Evolutionary conservation across 2,329 filamentous ascomycete species (phyloP).

Genomic region (Cercospora zeae-maydis): DNA sequence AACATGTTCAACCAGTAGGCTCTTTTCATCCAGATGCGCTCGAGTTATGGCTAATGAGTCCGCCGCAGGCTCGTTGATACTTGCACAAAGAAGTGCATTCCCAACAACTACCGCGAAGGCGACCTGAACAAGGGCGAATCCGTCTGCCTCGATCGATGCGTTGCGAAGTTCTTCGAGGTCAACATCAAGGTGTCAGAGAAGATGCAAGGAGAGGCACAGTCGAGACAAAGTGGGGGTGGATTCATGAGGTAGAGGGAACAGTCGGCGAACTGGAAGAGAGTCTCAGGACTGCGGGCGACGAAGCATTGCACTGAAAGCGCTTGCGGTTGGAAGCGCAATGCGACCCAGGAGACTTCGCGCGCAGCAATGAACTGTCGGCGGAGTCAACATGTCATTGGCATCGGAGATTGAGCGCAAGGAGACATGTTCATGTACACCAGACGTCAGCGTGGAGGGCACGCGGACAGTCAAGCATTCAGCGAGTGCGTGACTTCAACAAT

Average conservation of each 20-base stretch:
- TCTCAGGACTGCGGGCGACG: not conserved
- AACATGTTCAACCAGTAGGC: slow-evolving; percentile 96
- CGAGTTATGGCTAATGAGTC: not conserved
- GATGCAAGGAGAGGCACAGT: slow-evolving; percentile 82
- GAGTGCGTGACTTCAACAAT: not conserved
- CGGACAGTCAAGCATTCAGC: not conserved
- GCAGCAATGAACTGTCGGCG: not conserved
- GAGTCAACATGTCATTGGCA: not conserved
- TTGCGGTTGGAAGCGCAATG: not conserved
- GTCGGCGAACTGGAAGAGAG: not conserved
- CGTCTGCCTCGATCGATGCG: slow-evolving; percentile 96
- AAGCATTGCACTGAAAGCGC: slow-evolving; percentile 5
- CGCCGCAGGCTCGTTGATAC: slow-evolving; percentile 64
- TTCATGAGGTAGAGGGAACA: slow-evolving; percentile 25
- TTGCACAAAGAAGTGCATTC: slow-evolving; percentile 92
- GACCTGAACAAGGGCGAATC: slow-evolving; percentile 99
- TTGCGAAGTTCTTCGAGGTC: slow-evolving; percentile 97
- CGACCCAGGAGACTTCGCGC: not conserved
- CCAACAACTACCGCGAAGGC: slow-evolving; percentile 85
- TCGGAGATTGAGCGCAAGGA: not conserved
- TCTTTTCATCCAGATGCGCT: not conserved
- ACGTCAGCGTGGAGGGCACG: not conserved
- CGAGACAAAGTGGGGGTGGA: slow-evolving; percentile 57
- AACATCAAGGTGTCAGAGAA: slow-evolving; percentile 97
- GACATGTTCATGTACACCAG: slow-evolving; percentile 4